Evolutionary conservation across 768 basidiomycete genomes (phyloP).

Genomic region (Hericium coralloides): DNA sequence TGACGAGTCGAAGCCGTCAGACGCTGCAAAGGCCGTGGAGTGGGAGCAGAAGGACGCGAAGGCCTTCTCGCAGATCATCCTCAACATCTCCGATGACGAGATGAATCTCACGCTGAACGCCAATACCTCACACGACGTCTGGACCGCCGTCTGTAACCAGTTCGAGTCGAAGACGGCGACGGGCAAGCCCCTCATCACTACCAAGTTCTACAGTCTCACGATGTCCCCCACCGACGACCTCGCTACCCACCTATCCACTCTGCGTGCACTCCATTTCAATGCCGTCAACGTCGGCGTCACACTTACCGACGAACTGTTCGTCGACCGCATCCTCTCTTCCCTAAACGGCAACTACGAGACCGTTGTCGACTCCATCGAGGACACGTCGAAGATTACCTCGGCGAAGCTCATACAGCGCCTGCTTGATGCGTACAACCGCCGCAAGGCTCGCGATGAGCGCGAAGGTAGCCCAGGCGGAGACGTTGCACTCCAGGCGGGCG

Average conservation of each 20-base stretch:
- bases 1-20: neutral
- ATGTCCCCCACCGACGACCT: neutral
- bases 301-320: neutral
- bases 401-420: neutral
- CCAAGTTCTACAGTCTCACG: neutral
- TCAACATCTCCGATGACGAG: too few species aligned
- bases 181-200: too few species aligned
- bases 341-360: neutral
- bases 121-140: too few species aligned
- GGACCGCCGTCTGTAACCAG: too few species aligned
- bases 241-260: neutral
- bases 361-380: neutral
- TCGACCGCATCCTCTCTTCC: neutral
- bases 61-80: neutral
- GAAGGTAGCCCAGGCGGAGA: neutral
- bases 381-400: neutral
- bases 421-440: neutral
- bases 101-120: too few species aligned
- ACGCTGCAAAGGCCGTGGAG: neutral
- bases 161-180: too few species aligned
- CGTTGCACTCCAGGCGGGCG: neutral
- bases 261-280: neutral
- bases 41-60: neutral
- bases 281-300: neutral
- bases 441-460: neutral